Conservation (phyloP, 306 rosid genomes). For the Astragalus membranaceus region DNA sequence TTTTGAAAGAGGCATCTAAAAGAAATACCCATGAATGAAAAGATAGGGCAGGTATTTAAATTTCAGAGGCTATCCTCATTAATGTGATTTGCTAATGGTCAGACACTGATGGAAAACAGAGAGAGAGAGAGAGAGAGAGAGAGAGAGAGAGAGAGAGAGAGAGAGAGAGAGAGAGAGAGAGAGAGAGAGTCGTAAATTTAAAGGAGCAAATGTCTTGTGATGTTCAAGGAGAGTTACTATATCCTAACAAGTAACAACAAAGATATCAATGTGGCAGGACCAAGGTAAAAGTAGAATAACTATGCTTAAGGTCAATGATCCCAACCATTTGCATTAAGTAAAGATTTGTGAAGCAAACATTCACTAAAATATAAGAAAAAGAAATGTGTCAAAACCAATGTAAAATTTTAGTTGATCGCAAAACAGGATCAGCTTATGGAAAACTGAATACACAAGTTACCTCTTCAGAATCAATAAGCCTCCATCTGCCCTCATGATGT, state of each 20-base stretch:
- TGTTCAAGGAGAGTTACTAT: neutral
- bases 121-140: neutral
- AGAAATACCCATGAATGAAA: neutral
- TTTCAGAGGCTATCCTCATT: neutral
- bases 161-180: too few relatives aligned
- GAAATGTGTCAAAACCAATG: neutral
- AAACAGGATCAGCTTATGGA: neutral
- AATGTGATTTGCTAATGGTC: neutral
- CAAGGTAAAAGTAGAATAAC: neutral
- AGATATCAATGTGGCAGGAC: neutral
- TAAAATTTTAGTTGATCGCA: neutral
- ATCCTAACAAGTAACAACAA: neutral
- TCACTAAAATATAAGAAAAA: neutral
- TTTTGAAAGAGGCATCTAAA: neutral
- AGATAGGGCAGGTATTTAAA: neutral
- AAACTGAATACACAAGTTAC: conserved; percentile 34
- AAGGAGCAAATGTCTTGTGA: too few relatives aligned
- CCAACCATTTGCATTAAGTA: neutral
- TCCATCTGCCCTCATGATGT: conserved; percentile 78
- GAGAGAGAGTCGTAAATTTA: neutral
- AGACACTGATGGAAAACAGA: neutral
- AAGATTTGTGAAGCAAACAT: neutral
- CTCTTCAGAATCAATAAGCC: conserved; percentile 93
- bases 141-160: too few relatives aligned
- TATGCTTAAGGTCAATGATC: neutral